These are phyloP conservation scores for Asterionellopsis glacialis DNA, from an alignment of 108 stramenopile species.

Conservation along the genomic window DNA sequence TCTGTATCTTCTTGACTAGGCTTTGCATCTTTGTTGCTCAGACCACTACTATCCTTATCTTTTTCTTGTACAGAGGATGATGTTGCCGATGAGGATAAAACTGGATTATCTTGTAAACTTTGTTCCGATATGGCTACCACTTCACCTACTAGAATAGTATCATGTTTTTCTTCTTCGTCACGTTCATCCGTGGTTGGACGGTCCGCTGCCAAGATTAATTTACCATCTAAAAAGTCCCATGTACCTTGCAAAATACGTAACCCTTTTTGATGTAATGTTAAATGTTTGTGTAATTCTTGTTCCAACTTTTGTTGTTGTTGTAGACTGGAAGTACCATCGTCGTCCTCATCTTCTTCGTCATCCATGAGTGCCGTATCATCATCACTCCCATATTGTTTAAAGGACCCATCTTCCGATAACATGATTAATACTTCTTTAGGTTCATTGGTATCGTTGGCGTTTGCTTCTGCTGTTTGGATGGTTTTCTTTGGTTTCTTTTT, in stretches of 20 bases:
- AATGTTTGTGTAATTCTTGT: constrained; percentile 27
- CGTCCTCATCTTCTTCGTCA: background rate
- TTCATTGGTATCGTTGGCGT: constrained; percentile 11
- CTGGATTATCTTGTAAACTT: constrained; percentile 46
- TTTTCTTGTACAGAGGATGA: constrained; percentile 1
- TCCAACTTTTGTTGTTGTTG: constrained; percentile 11
- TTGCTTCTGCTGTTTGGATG: constrained; percentile 12
- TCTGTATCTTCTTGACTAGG: too few species aligned
- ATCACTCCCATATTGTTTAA: constrained; percentile 49
- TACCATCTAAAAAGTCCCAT: constrained; percentile 74
- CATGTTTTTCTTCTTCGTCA: constrained; percentile 19
- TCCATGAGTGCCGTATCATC: background rate
- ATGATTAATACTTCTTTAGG: constrained; percentile 76
- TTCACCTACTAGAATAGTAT: constrained; percentile 67
- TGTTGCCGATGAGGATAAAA: constrained; percentile 16
- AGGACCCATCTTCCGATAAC: constrained; percentile 73
- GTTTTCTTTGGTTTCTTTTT: constrained; percentile 4
- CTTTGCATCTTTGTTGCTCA: too few species aligned
- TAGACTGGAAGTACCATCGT: background rate
- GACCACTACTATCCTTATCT: constrained; percentile 4
- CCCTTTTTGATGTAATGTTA: constrained; percentile 24
- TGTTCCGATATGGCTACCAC: constrained; percentile 49
- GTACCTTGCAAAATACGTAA: constrained; percentile 38
- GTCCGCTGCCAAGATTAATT: constrained; percentile 77
- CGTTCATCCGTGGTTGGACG: constrained; percentile 32